Percentiles rank a stretch among this genome's conserved stretches.
Evolutionary conservation across 148 eudicot species (phyloP).

Genomic region (Cornus kousa): DNA sequence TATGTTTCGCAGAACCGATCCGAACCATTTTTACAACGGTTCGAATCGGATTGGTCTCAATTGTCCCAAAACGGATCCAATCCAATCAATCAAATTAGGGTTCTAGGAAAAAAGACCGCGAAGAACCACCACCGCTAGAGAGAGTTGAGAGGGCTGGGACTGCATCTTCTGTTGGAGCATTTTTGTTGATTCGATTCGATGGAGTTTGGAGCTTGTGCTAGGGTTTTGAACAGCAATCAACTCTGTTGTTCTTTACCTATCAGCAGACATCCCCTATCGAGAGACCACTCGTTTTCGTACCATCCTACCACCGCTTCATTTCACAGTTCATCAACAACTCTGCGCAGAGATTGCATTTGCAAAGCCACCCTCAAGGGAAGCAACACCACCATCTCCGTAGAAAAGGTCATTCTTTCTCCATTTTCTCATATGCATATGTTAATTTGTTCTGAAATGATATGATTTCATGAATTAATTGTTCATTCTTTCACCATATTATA

Average conservation of each 20-base stretch:
- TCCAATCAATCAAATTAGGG: not conserved
- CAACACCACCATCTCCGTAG: not conserved
- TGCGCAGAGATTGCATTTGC: not conserved
- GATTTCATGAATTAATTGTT: no score
- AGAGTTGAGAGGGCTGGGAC: not conserved
- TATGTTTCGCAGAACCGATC: no score
- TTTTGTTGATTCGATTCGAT: not conserved
- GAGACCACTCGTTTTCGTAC: not conserved
- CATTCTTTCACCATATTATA: no score
- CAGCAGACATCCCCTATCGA: not conserved
- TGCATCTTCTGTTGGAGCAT: not conserved
- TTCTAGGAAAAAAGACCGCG: not conserved
- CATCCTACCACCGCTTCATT: constrained; percentile 3
- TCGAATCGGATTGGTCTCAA: no score
- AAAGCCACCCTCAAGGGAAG: not conserved
- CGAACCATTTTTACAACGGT: no score
- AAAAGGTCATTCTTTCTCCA: constrained; percentile 4
- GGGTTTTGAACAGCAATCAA: constrained; percentile 16
- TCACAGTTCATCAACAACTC: not conserved
- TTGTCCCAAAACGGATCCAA: not conserved
- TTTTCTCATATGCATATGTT: not conserved
- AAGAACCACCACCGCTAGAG: not conserved
- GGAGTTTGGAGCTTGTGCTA: constrained; percentile 14
- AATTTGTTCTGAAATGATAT: no score
- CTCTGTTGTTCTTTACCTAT: not conserved